phyloP scores from a whole-genome alignment of 768 basidiomycete species.

The Trametes punicea region DNA sequence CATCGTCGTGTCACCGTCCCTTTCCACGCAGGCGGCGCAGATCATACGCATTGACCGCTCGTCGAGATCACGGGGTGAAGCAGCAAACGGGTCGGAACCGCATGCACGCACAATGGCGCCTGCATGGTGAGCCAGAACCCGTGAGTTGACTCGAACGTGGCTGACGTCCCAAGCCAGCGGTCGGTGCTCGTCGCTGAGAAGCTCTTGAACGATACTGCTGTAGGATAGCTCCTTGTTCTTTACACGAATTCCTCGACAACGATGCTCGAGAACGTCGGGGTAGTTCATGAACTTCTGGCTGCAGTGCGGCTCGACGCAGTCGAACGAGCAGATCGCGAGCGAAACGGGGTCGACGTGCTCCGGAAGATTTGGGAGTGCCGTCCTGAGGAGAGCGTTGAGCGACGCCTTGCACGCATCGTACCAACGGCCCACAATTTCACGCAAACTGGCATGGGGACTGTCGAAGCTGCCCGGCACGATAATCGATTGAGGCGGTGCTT shows the following conservation, averaged over 20 bases:
- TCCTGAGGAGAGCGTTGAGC: not conserved
- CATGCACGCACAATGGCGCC: not conserved
- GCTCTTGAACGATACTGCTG: not conserved
- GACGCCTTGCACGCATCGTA: not conserved
- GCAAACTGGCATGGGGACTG: not conserved
- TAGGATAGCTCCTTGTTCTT: not conserved
- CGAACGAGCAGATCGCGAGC: not conserved
- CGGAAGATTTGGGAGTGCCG: not conserved
- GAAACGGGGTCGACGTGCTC: not conserved
- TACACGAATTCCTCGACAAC: not conserved
- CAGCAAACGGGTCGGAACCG: constrained; percentile 2
- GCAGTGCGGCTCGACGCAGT: not conserved
- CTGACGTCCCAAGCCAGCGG: not conserved
- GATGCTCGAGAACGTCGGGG: constrained; percentile 5
- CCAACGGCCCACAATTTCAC: not conserved
- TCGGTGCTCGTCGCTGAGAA: not conserved
- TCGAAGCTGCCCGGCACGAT: not conserved
- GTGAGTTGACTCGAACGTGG: not conserved
- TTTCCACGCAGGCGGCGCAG: not conserved
- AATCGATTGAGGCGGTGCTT: not conserved
- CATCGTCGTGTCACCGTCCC: not conserved
- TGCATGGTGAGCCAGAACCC: not conserved
- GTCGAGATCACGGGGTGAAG: not conserved
- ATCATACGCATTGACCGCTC: not conserved
- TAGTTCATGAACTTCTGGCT: constrained; percentile 2